Conservation (phyloP, 2,329 filamentous ascomycete species). For the Fusarium buxicola region DNA sequence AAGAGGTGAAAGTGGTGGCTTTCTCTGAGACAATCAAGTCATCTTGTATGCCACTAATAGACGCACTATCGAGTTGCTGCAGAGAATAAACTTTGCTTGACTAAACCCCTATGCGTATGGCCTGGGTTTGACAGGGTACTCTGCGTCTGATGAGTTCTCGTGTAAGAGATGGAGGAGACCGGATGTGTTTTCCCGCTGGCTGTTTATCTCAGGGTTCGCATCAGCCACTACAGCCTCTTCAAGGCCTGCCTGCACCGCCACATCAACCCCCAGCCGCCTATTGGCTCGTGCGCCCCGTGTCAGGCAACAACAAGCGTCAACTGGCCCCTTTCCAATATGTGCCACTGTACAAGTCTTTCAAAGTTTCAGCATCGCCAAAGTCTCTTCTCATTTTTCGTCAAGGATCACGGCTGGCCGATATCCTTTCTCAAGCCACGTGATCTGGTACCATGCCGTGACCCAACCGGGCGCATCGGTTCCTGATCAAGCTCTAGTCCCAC, state of each 20-base stretch:
- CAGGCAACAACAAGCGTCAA: slow-evolving; percentile 28
- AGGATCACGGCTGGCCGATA: slow-evolving; percentile 13
- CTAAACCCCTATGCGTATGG: no score
- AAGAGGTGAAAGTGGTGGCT: neutral
- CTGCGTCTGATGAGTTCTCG: neutral
- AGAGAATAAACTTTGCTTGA: no score
- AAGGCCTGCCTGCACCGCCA: slow-evolving; percentile 30
- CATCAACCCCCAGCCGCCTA: slow-evolving; percentile 13
- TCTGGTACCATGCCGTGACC: slow-evolving; percentile 36
- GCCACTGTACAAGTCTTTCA: slow-evolving; percentile 18
- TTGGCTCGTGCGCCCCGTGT: slow-evolving; percentile 29
- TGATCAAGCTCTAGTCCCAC: slow-evolving; percentile 23
- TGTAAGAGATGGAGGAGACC: no score
- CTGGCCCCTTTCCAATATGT: slow-evolving; percentile 33
- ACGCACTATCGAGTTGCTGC: no score
- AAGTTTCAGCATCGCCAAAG: slow-evolving; percentile 30
- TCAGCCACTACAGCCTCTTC: slow-evolving; percentile 25
- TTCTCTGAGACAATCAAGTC: no score
- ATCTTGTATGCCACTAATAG: no score
- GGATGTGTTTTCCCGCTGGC: no score
- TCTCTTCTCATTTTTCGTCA: slow-evolving; percentile 2
- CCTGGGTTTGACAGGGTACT: no score
- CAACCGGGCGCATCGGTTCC: slow-evolving; percentile 12
- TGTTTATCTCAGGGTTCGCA: neutral
- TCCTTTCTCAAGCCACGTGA: slow-evolving; percentile 6